Conservation (phyloP, 1,139 yeast genomes). For the Pichia cactophila region DNA sequence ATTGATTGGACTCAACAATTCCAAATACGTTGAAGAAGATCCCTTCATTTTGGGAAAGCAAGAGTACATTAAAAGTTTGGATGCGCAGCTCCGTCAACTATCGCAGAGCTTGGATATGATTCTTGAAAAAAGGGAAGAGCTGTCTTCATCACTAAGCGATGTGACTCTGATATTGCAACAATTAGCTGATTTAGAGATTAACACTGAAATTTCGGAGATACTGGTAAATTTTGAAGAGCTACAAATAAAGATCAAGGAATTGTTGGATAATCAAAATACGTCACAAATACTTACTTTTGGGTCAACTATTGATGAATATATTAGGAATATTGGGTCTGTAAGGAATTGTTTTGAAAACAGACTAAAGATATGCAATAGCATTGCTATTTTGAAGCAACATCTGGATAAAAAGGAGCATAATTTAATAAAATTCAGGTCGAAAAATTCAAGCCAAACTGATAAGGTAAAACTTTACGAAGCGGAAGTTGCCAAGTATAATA, state of each 20-base stretch:
- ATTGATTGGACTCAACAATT: slow-evolving; percentile 44
- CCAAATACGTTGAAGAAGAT: slow-evolving; percentile 71
- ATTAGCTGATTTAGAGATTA: slow-evolving; percentile 69
- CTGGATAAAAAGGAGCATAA: slow-evolving; percentile 40
- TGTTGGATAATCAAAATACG: slow-evolving; percentile 69
- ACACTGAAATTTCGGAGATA: slow-evolving; percentile 55
- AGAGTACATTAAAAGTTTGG: slow-evolving; percentile 63
- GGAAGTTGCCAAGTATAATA: slow-evolving; percentile 49
- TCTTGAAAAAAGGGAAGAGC: slow-evolving; percentile 67
- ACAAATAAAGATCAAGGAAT: slow-evolving; percentile 63
- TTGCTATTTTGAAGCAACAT: slow-evolving; percentile 41
- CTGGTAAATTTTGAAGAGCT: slow-evolving; percentile 62
- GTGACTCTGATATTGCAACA: slow-evolving; percentile 46
- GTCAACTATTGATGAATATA: slow-evolving; percentile 80
- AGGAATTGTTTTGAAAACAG: slow-evolving; percentile 72
- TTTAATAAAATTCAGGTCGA: slow-evolving; percentile 28
- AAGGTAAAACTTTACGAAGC: slow-evolving; percentile 47
- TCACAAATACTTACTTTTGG: slow-evolving; percentile 88
- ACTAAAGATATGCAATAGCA: slow-evolving; percentile 56
- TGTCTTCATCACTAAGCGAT: slow-evolving; percentile 61
- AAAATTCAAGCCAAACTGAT: slow-evolving; percentile 26
- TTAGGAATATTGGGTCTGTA: slow-evolving; percentile 69
- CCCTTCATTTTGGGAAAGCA: slow-evolving; percentile 66
- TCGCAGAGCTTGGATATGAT: slow-evolving; percentile 68
- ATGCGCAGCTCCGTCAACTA: slow-evolving; percentile 62